Evolutionary conservation across 371 early-diverging fungal genomes (phyloP), one percentile per base, ranked within the genome.

Genomic region (Homolaphlyctis polyrhiza): DNA sequence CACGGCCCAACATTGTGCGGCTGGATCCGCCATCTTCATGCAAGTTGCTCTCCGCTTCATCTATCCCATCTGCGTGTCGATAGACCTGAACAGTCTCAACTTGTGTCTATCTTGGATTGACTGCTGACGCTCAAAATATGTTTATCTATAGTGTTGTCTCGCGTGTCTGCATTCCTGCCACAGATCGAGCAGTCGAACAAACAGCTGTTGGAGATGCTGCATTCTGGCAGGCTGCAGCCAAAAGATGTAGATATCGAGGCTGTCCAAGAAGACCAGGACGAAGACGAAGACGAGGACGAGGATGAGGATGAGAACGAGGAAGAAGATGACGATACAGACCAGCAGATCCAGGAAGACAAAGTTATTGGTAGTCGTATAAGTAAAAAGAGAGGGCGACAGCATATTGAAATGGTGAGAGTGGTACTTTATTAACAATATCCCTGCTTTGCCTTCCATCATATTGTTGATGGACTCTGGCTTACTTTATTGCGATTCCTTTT

Each of bases 401-500:
- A 16, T 39, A 58, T 58, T 30, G 58, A 58, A 23, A 58, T 58
- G 58, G 58, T 58, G 30, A 5, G 29, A n/a, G n/a, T n/a, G n/a
- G n/a, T n/a, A n/a, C n/a, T n/a, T n/a, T n/a, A n/a, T n/a, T n/a
- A n/a, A n/a, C n/a, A n/a, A n/a, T n/a, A n/a, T n/a, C n/a, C n/a
- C n/a, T n/a, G n/a, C n/a, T n/a, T n/a, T n/a, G n/a, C n/a, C n/a
- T n/a, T n/a, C n/a, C n/a, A n/a, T n/a, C n/a, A n/a, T n/a, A n/a
- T n/a, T n/a, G n/a, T n/a, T n/a, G n/a, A n/a, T n/a, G n/a, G n/a
- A n/a, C n/a, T n/a, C n/a, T n/a, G n/a, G n/a, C n/a, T n/a, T n/a
- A n/a, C n/a, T n/a, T n/a, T n/a, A n/a, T n/a, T n/a, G n/a, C n/a
- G n/a, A n/a, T n/a, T n/a, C n/a, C n/a, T n/a, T n/a, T n/a, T n/a